Base-by-base conservation (phyloP, 2,329 filamentous ascomycete genomes). In the Arthroderma sp. region DNA sequence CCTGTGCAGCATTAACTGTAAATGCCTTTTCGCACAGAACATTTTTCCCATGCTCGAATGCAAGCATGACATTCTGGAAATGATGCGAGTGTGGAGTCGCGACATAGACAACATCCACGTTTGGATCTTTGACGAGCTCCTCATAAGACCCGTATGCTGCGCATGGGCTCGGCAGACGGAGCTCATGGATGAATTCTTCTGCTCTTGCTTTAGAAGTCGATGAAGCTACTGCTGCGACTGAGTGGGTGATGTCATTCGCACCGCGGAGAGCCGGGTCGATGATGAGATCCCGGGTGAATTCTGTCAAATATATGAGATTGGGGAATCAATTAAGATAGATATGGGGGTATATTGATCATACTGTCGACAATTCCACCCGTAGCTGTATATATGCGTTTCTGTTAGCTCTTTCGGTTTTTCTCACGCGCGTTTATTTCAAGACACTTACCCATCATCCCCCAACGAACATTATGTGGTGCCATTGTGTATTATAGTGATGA, bases 11-110 rank as follows among this genome's bases (percentile, higher is more conserved):
- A 51, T 82, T 94, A 50, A 89, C 83, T 1, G 86, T 93, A 56
- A 94, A 81, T 0, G 87, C 78, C 71, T 94, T 94, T 65, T 94
- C 87, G 63, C 86, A 94, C 31, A 94, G 75, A 29, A 94, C 86
- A 56, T 89, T 75, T 72, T 94, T 94, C 56, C 85, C 83, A 5
- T 83, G 83, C 53, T 85, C 75, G 34, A 94, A 72, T 37, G 80
- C 83, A n/a, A 93, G 74, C 77, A 87, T 85, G 51, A 78, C 76
- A 66, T 94, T 89, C 63, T 93, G 86, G 69, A 88, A 94, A 69
- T 94, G 87, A 63, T 94, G 87, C 55, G 83, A 88, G 68, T 94
- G 87, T 10, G 87, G 87, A 3, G 87, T 94, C 27, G 86, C 86
- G 45, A 94, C 77, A 64, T 94, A 94, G 66, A 94, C 67, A 54